phyloP scores from a whole-genome alignment of 257 asterid species.

The Pogostemon cablin region DNA sequence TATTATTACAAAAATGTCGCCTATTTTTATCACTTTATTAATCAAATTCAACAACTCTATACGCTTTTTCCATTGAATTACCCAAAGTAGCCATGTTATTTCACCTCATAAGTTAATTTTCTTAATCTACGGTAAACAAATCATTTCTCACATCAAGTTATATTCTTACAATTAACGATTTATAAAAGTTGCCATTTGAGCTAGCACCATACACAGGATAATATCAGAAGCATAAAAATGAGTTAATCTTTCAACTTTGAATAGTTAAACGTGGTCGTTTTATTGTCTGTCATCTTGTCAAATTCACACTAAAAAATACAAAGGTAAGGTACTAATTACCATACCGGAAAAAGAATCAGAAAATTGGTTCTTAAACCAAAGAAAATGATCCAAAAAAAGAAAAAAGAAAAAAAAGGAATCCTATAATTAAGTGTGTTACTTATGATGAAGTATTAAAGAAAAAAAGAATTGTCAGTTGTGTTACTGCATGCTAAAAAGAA shows the following conservation, averaged over 20 bases:
- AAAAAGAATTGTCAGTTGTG: constrained; percentile 20
- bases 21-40: too few species aligned
- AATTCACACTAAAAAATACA: constrained; percentile 8
- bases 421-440: not conserved
- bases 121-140: too few species aligned
- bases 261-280: not conserved
- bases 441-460: constrained; percentile 17
- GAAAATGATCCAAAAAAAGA: not conserved
- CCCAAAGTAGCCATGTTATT: too few species aligned
- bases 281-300: constrained; percentile 1
- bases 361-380: constrained; percentile 14
- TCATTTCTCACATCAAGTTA: too few species aligned
- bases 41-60: too few species aligned
- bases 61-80: too few species aligned
- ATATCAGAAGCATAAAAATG: too few species aligned
- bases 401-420: not conserved
- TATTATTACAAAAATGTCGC: too few species aligned
- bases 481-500: not conserved
- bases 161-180: too few species aligned
- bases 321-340: not conserved
- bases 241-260: not conserved
- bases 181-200: too few species aligned
- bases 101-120: too few species aligned
- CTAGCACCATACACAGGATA: too few species aligned
- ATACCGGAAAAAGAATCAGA: constrained; percentile 16